A percentile compares a stretch with the other conserved stretches of the same genome.
Evolutionary conservation across 805 yeast species (phyloP).

Genomic region (Priceomyces castillae): DNA sequence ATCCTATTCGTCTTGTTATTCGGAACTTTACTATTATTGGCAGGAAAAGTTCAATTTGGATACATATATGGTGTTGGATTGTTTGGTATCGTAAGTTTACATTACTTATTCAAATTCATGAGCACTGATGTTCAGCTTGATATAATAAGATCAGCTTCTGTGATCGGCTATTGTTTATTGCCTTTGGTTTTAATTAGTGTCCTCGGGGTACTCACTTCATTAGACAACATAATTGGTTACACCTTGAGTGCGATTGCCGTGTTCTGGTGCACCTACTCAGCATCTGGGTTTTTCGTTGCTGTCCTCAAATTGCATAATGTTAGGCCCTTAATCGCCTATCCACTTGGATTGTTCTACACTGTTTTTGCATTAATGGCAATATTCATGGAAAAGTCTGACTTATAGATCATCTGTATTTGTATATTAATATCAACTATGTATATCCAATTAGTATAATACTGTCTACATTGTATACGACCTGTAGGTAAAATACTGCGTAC

Average conservation of each 20-base stretch:
- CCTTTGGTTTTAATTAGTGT: slow-evolving; percentile 82
- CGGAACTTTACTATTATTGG: slow-evolving; percentile 75
- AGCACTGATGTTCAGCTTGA: slow-evolving; percentile 58
- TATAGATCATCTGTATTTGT: neutral
- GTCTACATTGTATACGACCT: neutral
- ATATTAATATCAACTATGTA: neutral
- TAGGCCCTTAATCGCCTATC: slow-evolving; percentile 89
- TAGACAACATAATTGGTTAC: slow-evolving; percentile 78
- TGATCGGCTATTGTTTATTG: slow-evolving; percentile 87
- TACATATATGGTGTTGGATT: slow-evolving; percentile 95
- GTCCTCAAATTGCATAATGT: slow-evolving; percentile 81
- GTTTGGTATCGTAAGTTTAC: slow-evolving; percentile 83
- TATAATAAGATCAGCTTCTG: slow-evolving; percentile 76
- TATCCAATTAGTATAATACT: neutral
- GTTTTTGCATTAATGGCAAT: slow-evolving; percentile 96
- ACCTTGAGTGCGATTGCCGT: slow-evolving; percentile 63
- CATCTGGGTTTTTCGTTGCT: slow-evolving; percentile 89
- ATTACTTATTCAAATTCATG: slow-evolving; percentile 84
- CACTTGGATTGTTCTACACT: slow-evolving; percentile 83
- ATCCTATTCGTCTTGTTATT: slow-evolving; percentile 81
- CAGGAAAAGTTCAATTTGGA: slow-evolving; percentile 96
- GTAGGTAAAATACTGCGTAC: too few relatives aligned
- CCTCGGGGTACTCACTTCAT: slow-evolving; percentile 59
- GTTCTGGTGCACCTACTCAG: slow-evolving; percentile 88
- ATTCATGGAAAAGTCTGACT: slow-evolving; percentile 51